These are phyloP conservation scores for Didymellaceae sp. DNA, from an alignment of 2,329 filamentous ascomycete genomes.

Conservation along the genomic window DNA sequence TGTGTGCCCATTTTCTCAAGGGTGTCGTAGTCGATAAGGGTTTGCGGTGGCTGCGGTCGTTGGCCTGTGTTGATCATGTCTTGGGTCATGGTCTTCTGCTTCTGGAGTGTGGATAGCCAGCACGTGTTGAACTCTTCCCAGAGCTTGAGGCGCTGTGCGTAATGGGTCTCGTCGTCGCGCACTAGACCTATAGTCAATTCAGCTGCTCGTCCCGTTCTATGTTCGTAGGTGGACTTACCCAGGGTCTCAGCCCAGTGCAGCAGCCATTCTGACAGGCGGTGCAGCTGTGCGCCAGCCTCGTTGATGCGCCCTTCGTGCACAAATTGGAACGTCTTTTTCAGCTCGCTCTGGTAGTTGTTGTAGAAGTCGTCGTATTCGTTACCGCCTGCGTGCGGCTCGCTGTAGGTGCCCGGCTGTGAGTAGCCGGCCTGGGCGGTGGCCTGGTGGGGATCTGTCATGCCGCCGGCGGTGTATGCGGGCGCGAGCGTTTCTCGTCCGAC, in stretches of 20 bases:
- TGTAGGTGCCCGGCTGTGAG: conserved; percentile 42
- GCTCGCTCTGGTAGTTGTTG: conserved; percentile 63
- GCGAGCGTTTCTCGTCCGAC: conserved; percentile 58
- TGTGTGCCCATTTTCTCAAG: conserved; percentile 83
- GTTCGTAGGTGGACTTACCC: conserved; percentile 59
- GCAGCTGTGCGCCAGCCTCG: conserved; percentile 64
- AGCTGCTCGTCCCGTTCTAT: conserved; percentile 46
- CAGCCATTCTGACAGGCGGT: conserved; percentile 71
- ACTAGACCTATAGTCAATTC: conserved; percentile 72
- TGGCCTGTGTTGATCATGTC: conserved; percentile 65
- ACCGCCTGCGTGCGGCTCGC: conserved; percentile 50
- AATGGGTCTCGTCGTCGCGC: conserved; percentile 78
- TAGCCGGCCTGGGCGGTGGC: conserved; percentile 49
- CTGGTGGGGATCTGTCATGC: conserved; percentile 60
- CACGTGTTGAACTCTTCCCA: conserved; percentile 96
- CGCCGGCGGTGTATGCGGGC: conserved; percentile 57
- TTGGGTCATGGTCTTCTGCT: conserved; percentile 76
- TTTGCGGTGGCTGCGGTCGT: conserved; percentile 64
- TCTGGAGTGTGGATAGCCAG: conserved; percentile 84
- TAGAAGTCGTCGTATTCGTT: conserved; percentile 71
- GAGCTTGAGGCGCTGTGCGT: conserved; percentile 78
- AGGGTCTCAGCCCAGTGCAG: conserved; percentile 69
- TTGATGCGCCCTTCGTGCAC: conserved; percentile 67
- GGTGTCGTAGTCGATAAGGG: conserved; percentile 69
- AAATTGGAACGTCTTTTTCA: conserved; percentile 72